Base-by-base conservation (phyloP, 1,284 basidiomycete genomes). In the Marasmius sp. region DNA sequence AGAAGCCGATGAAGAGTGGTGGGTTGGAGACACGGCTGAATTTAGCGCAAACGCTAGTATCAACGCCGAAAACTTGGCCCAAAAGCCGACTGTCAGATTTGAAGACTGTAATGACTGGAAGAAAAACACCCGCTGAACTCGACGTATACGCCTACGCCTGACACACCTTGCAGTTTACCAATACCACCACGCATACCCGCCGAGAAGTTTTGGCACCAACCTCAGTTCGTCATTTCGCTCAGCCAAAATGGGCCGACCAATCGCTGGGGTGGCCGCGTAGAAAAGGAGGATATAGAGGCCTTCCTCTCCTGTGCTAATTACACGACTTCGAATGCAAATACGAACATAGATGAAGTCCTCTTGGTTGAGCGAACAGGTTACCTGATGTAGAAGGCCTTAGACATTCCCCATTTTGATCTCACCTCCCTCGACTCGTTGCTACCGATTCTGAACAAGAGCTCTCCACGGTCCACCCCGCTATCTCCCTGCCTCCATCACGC, bases 361-460 rank as follows among this genome's bases (percentile, higher is more conserved):
- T 77, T 87, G 1, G 84, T 94, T 3, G 90, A 92, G 62, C 80
- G 92, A 66, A 94, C 92, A 9, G 80, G 93, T 61, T 86, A 88
- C 71, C 87, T 86, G 41, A 95, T 95, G 93, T 95, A 86, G 85
- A 91, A 91, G 67, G 91, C 91, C 68, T 77, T 93, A 54, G 86
- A 89, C 67, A 91, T 95, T 68, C 85, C 93, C 16, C 90, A 90
- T 74, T 94, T 95, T 65, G 91, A 97, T 73, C 80, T 97, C 27
- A 97, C 95, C 0, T 80, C 83, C 4, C 79, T 95, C 37, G 83
- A 93, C 69, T 75, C 80, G n/a, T 67, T 95, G 10, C 78, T 96
- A 7, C 88, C 90, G 0, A 71, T 77, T 11, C 80, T 97, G 56
- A 93, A 91, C 68, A 71, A 82, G 0, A 77, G 88, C 67, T 93